phyloP scores from a whole-genome alignment of 805 yeast genomes.

The Barnettozyma pratensis region DNA sequence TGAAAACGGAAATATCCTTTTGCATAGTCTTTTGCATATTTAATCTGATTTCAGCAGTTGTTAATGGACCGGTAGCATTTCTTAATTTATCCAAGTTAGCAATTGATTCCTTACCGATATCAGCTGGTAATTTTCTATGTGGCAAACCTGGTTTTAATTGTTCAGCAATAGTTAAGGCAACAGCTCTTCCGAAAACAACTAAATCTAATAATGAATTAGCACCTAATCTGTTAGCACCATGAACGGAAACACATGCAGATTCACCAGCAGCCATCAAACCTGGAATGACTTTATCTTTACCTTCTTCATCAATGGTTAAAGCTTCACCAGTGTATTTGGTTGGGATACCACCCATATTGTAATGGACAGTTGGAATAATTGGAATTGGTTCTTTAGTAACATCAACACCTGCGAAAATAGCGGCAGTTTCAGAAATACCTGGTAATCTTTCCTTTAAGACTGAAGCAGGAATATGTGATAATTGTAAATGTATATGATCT shows the following conservation, averaged over 20 bases:
- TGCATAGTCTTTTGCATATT: constrained; percentile 97
- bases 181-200: constrained; percentile 98
- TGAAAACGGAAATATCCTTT: constrained; percentile 93
- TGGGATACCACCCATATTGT: constrained; percentile 99
- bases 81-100: constrained; percentile 87
- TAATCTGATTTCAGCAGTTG: constrained; percentile 85
- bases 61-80: constrained; percentile 72
- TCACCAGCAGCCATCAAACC: constrained; percentile 98
- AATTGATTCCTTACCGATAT: constrained; percentile 83
- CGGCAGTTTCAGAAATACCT: constrained; percentile 98
- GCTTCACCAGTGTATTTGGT: constrained; percentile 97
- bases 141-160: constrained; percentile 85
- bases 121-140: constrained; percentile 75
- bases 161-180: constrained; percentile 85
- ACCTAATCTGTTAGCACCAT: constrained; percentile 98
- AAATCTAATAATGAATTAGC: constrained; percentile 95
- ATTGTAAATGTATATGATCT: constrained; percentile 93
- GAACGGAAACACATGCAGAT: constrained; percentile 98
- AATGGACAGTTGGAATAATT: constrained; percentile 95
- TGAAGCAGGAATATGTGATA: constrained; percentile 87
- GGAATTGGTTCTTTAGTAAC: constrained; percentile 99
- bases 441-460: constrained; percentile 95
- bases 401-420: constrained; percentile 98
- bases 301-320: constrained; percentile 71
- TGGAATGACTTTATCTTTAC: constrained; percentile 86